These are phyloP conservation scores for Pseudocercospora ulei DNA, from an alignment of 2,329 filamentous ascomycete species.

Conservation along the genomic window DNA sequence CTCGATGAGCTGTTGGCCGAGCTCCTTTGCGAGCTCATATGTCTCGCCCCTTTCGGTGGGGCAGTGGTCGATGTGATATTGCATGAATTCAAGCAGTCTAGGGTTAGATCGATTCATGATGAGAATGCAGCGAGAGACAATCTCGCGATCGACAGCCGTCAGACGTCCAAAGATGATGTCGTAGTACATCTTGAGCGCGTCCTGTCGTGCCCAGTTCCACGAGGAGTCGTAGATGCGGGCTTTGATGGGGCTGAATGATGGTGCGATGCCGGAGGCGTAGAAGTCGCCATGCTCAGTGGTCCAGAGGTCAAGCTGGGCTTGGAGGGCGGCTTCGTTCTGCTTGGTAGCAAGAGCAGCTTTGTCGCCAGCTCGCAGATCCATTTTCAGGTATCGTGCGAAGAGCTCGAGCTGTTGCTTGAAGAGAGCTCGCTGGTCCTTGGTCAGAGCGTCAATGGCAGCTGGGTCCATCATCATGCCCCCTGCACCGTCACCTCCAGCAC, in stretches of 20 bases:
- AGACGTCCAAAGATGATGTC: conserved; percentile 97
- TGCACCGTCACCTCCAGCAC: conserved; percentile 59
- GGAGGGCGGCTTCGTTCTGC: conserved; percentile 75
- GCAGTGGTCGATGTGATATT: conserved; percentile 99
- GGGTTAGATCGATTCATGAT: conserved; percentile 99
- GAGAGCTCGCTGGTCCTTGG: conserved; percentile 86
- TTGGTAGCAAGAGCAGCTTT: conserved; percentile 80
- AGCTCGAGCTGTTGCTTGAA: conserved; percentile 98
- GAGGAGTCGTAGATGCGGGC: conserved; percentile 94
- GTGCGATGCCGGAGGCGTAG: conserved; percentile 89
- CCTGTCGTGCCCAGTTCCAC: conserved; percentile 98
- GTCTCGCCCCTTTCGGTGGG: conserved; percentile 94
- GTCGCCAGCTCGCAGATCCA: conserved; percentile 92
- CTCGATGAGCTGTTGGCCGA: conserved; percentile 85
- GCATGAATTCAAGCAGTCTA: conserved; percentile 94
- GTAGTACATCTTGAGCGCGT: conserved; percentile 96
- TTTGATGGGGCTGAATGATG: conserved; percentile 85
- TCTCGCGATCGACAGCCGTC: conserved; percentile 87
- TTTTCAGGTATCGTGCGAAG: conserved; percentile 89
- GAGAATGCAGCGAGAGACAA: conserved; percentile 94
- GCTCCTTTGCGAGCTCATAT: conserved; percentile 92
- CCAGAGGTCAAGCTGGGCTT: conserved; percentile 92
- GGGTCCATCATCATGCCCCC: conserved; percentile 99
- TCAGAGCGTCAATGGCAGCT: conserved; percentile 88
- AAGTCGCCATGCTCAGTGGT: conserved; percentile 90